These are phyloP conservation scores for Termitomyces eurrhizus DNA, from an alignment of 768 basidiomycete genomes.

Conservation along the genomic window DNA sequence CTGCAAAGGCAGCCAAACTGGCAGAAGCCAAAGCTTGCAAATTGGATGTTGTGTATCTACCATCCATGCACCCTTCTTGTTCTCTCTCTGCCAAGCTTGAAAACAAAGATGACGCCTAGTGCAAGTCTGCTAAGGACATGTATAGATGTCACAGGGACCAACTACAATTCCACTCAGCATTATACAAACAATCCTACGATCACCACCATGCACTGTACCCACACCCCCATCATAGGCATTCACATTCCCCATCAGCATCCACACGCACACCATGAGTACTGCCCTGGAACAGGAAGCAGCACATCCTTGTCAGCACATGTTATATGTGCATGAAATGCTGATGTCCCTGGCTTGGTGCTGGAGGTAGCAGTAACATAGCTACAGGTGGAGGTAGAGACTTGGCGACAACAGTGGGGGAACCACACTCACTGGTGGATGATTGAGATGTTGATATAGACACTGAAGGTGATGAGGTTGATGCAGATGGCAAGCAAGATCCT, in stretches of 20 bases:
- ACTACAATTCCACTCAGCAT: neutral
- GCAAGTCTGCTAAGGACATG: neutral
- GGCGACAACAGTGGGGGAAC: too few species aligned
- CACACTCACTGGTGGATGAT: too few species aligned
- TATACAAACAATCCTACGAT: neutral
- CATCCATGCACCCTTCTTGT: neutral
- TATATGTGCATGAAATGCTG: constrained; percentile 7
- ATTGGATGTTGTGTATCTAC: constrained; percentile 6
- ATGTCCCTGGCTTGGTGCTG: neutral
- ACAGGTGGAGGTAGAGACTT: too few species aligned
- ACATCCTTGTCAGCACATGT: neutral
- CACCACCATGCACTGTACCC: neutral
- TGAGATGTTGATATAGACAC: neutral
- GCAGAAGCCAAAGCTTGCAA: constrained; percentile 37
- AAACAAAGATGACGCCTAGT: neutral
- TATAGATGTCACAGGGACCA: neutral
- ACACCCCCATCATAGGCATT: neutral
- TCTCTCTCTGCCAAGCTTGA: neutral
- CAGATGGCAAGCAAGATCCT: constrained; percentile 27
- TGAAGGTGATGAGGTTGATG: constrained; percentile 18
- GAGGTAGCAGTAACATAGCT: too few species aligned
- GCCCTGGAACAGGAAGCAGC: neutral
- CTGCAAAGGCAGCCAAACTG: constrained; percentile 52
- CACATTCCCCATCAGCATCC: neutral
- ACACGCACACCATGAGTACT: neutral